Base-by-base conservation (phyloP, 2,329 filamentous ascomycete genomes). In the Bipolaris bicolor region DNA sequence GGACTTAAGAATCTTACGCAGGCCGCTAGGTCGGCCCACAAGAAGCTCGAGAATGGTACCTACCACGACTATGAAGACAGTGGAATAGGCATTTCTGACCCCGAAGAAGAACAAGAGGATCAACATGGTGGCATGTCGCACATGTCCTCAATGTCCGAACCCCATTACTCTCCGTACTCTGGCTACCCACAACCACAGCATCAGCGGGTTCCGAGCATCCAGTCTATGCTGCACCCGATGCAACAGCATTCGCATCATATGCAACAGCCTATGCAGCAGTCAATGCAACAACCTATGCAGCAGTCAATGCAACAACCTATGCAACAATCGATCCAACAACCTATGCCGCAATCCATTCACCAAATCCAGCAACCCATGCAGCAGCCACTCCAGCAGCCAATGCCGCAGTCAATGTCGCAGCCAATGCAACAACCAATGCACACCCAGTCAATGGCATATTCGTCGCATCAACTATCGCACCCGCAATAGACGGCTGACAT, bases 1-100 rank as follows among this genome's bases (percentile, higher is more conserved):
- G 91, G 91, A 34, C 81, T 94, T 67, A 94, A 92, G 79, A 92
- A 91, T 76, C 83, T 95, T 56, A 88, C 89, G 73, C 86, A 87
- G 66, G 85, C 87, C 50, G 83, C 87, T 63, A 86, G 90, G 60
- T 84, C 88, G 54, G 86, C 84, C 56, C 82, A 85, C 57, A 88
- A 88, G 68, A 88, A 87, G 78, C 85, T 85, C 81, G 65, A 65
- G 52, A 65, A 66, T 67, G 78, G 77, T 78, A 80, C 71, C 68
- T 76, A 78, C 70, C 72, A 71, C 65, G 76, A 79, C 65, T 74
- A 79, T 79, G 88, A 90, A 79, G 89, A 91, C 79, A 89, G 86
- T 79, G 88, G 86, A 71, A 85, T 90, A 79, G 88, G 84, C 65
- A 72, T 78, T 69, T 82, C 80, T 70, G 81, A 83, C 72, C 74